Evolutionary conservation across 441 rosid genomes (phyloP), one percentile per base, ranked within the genome.

Genomic region (Euphorbia schlechtendalii): DNA sequence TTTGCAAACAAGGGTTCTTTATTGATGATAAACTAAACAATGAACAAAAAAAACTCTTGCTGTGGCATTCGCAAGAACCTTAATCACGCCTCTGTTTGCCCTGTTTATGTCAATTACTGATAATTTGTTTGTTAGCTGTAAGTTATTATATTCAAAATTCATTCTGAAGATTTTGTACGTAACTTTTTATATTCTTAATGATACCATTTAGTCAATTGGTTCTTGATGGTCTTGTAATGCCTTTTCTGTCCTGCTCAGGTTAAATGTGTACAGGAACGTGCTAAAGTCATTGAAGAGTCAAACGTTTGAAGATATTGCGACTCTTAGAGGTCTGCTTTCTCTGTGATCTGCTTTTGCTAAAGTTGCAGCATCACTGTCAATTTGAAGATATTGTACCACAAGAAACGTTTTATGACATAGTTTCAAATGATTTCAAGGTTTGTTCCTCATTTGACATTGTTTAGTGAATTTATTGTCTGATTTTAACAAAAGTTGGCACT

Each of bases 331-430:
- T n/a, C n/a, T 18, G 12, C 2, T 40, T 92, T 75, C 95, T 92
- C n/a, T n/a, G n/a, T n/a, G n/a, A n/a, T n/a, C n/a, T n/a, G n/a
- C n/a, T n/a, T n/a, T n/a, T n/a, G n/a, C n/a, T n/a, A n/a, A n/a
- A n/a, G n/a, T n/a, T n/a, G n/a, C n/a, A n/a, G n/a, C n/a, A n/a
- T n/a, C n/a, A n/a, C n/a, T n/a, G n/a, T 75, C 89, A 92, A 66
- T 89, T 92, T 60, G 95, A 92, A 72, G 82, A 90, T 78, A 72
- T 90, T 64, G 88, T 86, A 43, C 96, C 93, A 7, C 81, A 82
- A 3, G 88, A 83, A 73, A 81, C 89, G 36, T 90, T 84, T 71
- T 86, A 86, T 66, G 67, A 88, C 78, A 79, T 88, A 56, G 98
- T 83, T 36, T 92, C 98, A 12, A 79, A 81, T 75, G 90, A 83